phyloP scores from a whole-genome alignment of 2,329 filamentous ascomycete species.

The Colletotrichum lupini region DNA sequence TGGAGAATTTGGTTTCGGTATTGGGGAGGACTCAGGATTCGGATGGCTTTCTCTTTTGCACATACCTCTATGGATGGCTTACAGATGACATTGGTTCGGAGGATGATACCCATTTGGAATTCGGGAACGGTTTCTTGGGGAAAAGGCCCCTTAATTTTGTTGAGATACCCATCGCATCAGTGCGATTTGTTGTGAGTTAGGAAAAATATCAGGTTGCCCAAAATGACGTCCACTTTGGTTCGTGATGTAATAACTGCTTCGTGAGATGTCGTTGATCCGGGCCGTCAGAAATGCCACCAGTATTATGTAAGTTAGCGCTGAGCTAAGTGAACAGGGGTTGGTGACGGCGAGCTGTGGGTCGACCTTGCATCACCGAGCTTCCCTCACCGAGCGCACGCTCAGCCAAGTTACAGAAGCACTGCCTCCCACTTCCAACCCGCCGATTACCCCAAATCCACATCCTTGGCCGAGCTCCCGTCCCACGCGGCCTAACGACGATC shows the following conservation, averaged over 20 bases:
- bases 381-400: conserved; percentile 30
- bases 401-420: conserved; percentile 30
- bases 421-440: conserved; percentile 25
- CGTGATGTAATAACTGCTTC: not conserved
- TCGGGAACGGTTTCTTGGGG: not conserved
- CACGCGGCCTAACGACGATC: conserved; percentile 23
- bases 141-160: conserved; percentile 2
- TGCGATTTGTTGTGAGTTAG: conserved; percentile 5
- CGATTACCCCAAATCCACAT: conserved; percentile 30
- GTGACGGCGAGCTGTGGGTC: conserved; percentile 2
- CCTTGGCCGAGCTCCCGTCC: conserved; percentile 28
- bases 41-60: not conserved
- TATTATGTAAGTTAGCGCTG: conserved; percentile 16
- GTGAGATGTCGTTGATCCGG: conserved; percentile 4
- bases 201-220: not conserved
- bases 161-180: conserved; percentile 8
- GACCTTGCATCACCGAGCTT: conserved; percentile 25
- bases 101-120: not conserved
- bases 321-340: conserved; percentile 25
- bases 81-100: not conserved
- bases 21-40: not conserved
- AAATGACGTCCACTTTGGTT: not conserved
- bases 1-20: not conserved
- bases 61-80: not conserved
- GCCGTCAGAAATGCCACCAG: not conserved